Base-by-base conservation (phyloP, 148 eudicot genomes). In the Cornus suecica region DNA sequence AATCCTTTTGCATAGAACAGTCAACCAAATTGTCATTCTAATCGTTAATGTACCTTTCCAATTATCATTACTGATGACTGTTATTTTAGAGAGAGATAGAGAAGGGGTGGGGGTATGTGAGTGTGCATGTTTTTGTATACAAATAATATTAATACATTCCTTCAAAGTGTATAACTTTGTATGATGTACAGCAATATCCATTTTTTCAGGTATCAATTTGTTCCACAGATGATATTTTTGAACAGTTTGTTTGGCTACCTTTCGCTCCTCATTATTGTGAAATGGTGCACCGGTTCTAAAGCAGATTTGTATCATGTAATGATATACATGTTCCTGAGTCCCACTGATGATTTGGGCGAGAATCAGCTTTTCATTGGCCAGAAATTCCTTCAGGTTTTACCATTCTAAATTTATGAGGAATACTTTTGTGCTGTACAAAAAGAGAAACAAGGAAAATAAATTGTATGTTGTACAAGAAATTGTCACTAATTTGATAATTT, bases 251-350 rank as follows among this genome's bases (percentile, higher is more conserved):
- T 92, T 72, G 97, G 97, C 73, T 92, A 90, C 82, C 95, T 92
- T 67, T 89, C 97, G 24, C 88, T 92, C 76, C 91, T 92, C 76
- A 90, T 92, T 61, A 67, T 92, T 75, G 88, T 92, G 54, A 92
- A 92, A 80, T 92, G 97, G 97, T 92, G 97, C 84, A 85, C 93
- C 58, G 95, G 94, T 65, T 90, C 97, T 66, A 80, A 90, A 83
- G 97, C 95, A 69, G 97, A 92, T 86, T 84, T 92, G 20, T 92
- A 92, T 79, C 97, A 92, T 76, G 86, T 90, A 75, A 85, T 92
- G 86, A 92, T 92, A 82, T 92, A 92, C 85, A 92, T 92, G 97
- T 92, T 92, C 87, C 86, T 92, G 64, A 92, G 95, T 83, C 95
- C 97, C 65, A 86, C 87, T 24, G 93, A 89, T 65, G 97, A 89